phyloP scores from a whole-genome alignment of 108 stramenopile genomes.

The Cyclotella sp. region DNA sequence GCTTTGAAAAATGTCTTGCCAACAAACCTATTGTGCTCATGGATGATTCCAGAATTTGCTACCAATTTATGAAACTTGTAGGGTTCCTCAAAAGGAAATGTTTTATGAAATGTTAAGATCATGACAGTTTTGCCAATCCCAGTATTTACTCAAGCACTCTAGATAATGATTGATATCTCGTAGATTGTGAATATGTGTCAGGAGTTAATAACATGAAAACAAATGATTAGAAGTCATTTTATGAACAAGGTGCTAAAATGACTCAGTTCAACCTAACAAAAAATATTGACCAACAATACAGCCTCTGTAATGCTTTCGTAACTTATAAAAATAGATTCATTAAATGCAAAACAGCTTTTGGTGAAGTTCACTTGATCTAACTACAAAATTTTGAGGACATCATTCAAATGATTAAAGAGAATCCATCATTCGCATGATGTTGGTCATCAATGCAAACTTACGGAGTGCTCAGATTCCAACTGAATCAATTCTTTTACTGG shows the following conservation, averaged over 20 bases:
- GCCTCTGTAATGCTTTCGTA: constrained; percentile 21
- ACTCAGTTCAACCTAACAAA: not conserved
- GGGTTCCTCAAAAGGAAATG: constrained; percentile 10
- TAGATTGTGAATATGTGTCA: not conserved
- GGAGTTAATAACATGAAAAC: not conserved
- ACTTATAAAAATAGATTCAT: constrained; percentile 25
- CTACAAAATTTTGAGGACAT: constrained; percentile 1
- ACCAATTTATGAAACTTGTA: constrained; percentile 25
- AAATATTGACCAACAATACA: not conserved
- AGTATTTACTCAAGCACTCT: not conserved
- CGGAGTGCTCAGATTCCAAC: too few relatives aligned
- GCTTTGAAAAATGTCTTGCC: constrained; percentile 26
- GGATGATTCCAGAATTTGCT: constrained; percentile 25
- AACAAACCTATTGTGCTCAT: constrained; percentile 25
- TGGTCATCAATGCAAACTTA: too few relatives aligned
- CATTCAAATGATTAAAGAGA: constrained; percentile 4
- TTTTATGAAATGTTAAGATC: constrained; percentile 18
- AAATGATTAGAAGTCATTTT: not conserved
- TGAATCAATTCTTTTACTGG: too few relatives aligned
- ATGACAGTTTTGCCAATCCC: not conserved
- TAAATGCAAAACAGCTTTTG: constrained; percentile 18
- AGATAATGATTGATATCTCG: constrained; percentile 16
- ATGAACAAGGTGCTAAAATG: not conserved
- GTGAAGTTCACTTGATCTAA: constrained; percentile 25
- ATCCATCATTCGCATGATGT: not conserved